These are phyloP conservation scores for Willaertia magna DNA, from an alignment of 208 protist species.

Conservation along the genomic window DNA sequence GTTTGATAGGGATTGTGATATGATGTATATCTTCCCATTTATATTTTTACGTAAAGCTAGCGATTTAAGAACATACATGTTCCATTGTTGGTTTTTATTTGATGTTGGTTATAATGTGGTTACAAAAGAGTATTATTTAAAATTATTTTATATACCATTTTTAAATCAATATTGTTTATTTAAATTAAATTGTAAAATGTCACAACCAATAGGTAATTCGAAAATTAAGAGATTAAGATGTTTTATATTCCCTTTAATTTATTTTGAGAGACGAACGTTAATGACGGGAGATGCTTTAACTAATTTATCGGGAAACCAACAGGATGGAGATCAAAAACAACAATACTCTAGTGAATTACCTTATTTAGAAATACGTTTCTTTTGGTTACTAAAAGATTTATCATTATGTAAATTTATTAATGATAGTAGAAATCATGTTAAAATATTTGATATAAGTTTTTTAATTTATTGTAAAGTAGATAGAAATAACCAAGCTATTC, in stretches of 20 bases:
- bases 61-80: not conserved
- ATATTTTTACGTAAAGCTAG: not conserved
- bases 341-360: no score
- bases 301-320: no score
- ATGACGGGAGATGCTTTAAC: no score
- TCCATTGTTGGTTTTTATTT: not conserved
- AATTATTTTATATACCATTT: not conserved
- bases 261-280: not conserved
- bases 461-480: not conserved
- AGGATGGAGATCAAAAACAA: no score
- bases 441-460: not conserved
- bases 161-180: not conserved
- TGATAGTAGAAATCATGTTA: not conserved
- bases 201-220: not conserved
- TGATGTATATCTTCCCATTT: not conserved
- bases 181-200: not conserved
- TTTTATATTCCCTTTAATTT: not conserved
- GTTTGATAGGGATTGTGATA: not conserved
- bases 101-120: not conserved
- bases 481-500: not conserved
- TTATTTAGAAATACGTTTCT: no score
- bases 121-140: not conserved
- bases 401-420: not conserved
- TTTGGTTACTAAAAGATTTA: not conserved
- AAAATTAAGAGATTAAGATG: not conserved